Base-by-base conservation (phyloP, 2,329 filamentous ascomycete genomes). In the Penicillium sp. region DNA sequence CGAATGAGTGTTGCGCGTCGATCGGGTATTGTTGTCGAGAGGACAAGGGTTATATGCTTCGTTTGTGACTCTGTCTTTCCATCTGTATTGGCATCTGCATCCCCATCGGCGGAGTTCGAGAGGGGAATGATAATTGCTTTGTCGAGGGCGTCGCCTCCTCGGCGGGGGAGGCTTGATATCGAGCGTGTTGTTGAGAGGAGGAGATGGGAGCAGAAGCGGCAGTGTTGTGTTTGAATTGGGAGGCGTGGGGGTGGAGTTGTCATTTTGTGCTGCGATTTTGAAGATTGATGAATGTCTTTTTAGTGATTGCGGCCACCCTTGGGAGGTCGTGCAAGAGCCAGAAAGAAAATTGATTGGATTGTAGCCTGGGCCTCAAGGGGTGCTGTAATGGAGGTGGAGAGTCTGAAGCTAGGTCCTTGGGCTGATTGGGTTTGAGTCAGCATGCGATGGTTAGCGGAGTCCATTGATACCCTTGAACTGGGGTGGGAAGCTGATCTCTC, bases 201-300 rank as follows among this genome's bases (percentile, higher is more conserved):
- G 57, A 88, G 80, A 61, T 85, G 80, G 42, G 77, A 83, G 78
- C 86, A 89, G 66, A 85, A 78, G 42, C 70, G 69, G 76, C 86
- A 88, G 66, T 80, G 83, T 67, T 84, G 82, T 16, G 81, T 79
- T 62, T 75, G 77, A 45, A 81, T 62, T 59, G 65, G 67, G 47
- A 71, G 64, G 36, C 49, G 55, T 47, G 28, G 23, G 16, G 38
- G 39, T 23, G 26, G 23, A 15, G 38, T 42, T 23, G 26, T 49
- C 41, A 51, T 52, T 34, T 49, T 55, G 34, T 5, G 29, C 34
- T 24, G 23, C 9, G 5, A 10, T 18, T 16, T 21, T 39, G 16
- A 5, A 1, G 18, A 13, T 26, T 3, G 7, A 13, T 42, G 18
- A 21, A 21, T 21, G 18, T 21, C 18, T 21, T 21, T 3, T 21